phyloP scores from a whole-genome alignment of 2,329 filamentous ascomycete species.

The Paramyrothecium sp. region DNA sequence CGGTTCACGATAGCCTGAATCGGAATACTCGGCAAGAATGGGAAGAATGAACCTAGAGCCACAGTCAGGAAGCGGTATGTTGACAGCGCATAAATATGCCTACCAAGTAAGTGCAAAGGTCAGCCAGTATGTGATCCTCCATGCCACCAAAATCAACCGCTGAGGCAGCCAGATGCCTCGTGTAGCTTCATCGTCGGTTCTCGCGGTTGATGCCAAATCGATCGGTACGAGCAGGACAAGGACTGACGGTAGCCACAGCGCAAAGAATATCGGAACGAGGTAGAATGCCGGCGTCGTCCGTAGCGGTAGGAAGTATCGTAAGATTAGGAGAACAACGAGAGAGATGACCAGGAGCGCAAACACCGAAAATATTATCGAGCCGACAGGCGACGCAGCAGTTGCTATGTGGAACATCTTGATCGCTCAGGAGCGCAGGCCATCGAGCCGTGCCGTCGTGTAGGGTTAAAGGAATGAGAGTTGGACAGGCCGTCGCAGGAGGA shows the following conservation, averaged over 20 bases:
- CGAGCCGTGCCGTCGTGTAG: conserved; percentile 11
- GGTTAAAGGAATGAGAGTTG: conserved; percentile 7
- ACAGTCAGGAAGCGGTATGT: conserved; percentile 10
- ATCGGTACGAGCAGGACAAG: conserved; percentile 93
- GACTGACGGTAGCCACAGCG: conserved; percentile 87
- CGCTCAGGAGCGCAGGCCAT: conserved; percentile 23
- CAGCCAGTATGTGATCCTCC: conserved; percentile 96
- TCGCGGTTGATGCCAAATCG: conserved; percentile 84
- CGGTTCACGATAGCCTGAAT: conserved; percentile 88
- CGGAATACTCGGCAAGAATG: conserved; percentile 89
- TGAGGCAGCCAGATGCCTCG: conserved; percentile 87
- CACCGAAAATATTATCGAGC: conserved; percentile 76
- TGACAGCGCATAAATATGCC: conserved; percentile 15
- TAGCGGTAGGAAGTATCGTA: conserved; percentile 87
- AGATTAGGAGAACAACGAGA: conserved; percentile 74
- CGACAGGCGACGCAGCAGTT: conserved; percentile 61
- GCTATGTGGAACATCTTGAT: conserved; percentile 50
- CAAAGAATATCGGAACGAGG: conserved; percentile 88
- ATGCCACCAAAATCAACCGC: conserved; percentile 76
- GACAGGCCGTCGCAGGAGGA: neutral
- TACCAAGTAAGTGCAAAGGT: conserved; percentile 95
- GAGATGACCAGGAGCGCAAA: conserved; percentile 73
- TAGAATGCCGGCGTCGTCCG: conserved; percentile 89
- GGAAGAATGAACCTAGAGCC: conserved; percentile 79
- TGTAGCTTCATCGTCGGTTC: conserved; percentile 66